Percentiles rank a stretch among this genome's conserved stretches.
These are phyloP conservation scores for Yarrowia bubula DNA, from an alignment of 805 yeast genomes.

Conservation along the genomic window DNA sequence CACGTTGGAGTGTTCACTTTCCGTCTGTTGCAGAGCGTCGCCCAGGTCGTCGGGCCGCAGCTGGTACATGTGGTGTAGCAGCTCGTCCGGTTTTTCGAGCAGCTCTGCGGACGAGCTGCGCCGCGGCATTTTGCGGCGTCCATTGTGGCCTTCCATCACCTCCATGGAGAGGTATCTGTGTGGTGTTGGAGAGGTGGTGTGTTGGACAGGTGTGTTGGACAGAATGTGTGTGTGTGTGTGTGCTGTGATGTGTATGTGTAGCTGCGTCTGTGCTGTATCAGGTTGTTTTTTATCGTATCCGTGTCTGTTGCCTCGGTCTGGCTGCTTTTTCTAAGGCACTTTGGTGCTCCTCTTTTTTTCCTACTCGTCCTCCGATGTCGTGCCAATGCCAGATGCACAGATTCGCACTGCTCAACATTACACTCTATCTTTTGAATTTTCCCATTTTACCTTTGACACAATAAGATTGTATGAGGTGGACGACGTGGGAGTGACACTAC, in stretches of 20 bases:
- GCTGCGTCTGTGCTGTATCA: too few relatives aligned
- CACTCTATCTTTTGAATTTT: conserved; percentile 15
- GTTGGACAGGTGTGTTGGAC: not conserved
- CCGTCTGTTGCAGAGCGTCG: not conserved
- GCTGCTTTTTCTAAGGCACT: too few relatives aligned
- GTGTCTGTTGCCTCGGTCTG: not conserved
- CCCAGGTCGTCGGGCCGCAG: conserved; percentile 14
- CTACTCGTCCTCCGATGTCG: too few relatives aligned
- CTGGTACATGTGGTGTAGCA: conserved; percentile 6
- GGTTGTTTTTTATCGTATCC: not conserved
- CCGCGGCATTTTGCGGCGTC: conserved; percentile 11
- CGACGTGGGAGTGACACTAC: not conserved
- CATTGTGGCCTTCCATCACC: conserved; percentile 23
- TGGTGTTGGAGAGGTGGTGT: not conserved
- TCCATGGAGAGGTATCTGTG: not conserved
- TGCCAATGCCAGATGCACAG: conserved; percentile 22
- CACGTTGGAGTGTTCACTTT: conserved; percentile 12
- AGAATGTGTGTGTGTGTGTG: not conserved
- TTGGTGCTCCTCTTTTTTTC: too few relatives aligned
- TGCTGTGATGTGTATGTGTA: too few relatives aligned
- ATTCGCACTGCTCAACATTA: conserved; percentile 24
- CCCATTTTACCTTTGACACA: not conserved
- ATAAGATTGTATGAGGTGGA: conserved; percentile 21
- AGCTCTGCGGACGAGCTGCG: conserved; percentile 14
- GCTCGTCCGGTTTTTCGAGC: conserved; percentile 19